These are phyloP conservation scores for Schoenoplectus triqueter DNA, from an alignment of 202 grass and related monocot genomes.

Conservation along the genomic window DNA sequence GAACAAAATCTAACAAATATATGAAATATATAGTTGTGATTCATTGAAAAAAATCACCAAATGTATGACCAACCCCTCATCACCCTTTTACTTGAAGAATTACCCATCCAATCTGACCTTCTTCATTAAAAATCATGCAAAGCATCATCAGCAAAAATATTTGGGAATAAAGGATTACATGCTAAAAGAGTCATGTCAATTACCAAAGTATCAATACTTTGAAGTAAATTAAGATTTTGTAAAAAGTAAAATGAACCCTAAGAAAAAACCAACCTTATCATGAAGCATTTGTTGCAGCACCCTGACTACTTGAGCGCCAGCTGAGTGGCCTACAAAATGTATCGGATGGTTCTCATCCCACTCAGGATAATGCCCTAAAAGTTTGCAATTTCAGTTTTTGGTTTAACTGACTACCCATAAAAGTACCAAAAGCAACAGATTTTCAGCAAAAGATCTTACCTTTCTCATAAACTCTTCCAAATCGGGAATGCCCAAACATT, in stretches of 20 bases:
- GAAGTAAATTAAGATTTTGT: not conserved
- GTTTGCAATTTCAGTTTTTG: constrained; percentile 18
- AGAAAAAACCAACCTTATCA: constrained; percentile 45
- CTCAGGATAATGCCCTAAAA: constrained; percentile 46
- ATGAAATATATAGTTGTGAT: not conserved
- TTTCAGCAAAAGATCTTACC: constrained; percentile 34
- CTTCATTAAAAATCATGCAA: not conserved
- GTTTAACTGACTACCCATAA: not conserved
- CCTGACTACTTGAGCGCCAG: constrained; percentile 47
- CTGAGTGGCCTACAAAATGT: constrained; percentile 59
- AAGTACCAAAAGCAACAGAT: not conserved
- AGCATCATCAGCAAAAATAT: not conserved
- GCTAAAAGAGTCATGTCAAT: not conserved
- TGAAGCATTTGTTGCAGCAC: constrained; percentile 62
- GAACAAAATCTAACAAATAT: constrained; percentile 14
- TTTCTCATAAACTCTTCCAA: constrained; percentile 54
- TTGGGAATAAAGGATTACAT: not conserved
- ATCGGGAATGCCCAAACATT: constrained; percentile 44
- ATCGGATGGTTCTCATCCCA: constrained; percentile 58
- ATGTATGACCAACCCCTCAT: not conserved
- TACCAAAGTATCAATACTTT: not conserved
- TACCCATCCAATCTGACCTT: not conserved
- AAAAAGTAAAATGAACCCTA: not conserved
- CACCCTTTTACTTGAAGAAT: not conserved
- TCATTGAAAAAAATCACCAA: not conserved